Evolutionary conservation across 768 basidiomycete genomes (phyloP), one percentile per base, ranked within the genome.

Genomic region (Russula brevipes): DNA sequence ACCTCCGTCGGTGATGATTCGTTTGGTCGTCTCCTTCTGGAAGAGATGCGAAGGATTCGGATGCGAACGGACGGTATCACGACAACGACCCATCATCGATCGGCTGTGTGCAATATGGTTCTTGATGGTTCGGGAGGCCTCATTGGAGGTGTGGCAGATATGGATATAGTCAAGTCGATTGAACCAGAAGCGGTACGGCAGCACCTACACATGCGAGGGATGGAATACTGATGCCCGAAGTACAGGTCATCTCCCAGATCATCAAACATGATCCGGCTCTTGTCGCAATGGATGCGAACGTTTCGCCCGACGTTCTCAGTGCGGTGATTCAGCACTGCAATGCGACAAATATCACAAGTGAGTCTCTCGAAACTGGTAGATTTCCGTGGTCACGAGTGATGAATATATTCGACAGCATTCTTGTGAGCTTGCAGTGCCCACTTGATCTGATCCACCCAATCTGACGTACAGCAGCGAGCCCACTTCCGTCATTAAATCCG

Each of bases 61-160:
- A 89, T 98, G 86, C 78, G 93, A 50, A 82, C 80, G 0, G 94
- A 98, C 71, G 96, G 95, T 1, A 61, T 90, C 16, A 71, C 90
- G n/a, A 59, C 78, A 1, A 60, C 78, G 1, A 66, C 72, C 24
- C 58, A 69, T 24, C 73, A 75, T 19, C 77, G 79, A 53, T 91
- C 91, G 14, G 87, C 96, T 1, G 87, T 91, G 8, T 98, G 96
- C 76, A 94, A 88, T 68, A 82, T 97, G 79, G 77, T 94, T 41
- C 76, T 98, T 50, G 89, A 94, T 70, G 73, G 76, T 35, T 70
- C 77, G 6, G 94, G 94, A 0, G 81, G 81, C 54, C 78, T 98
- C 19, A 78, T 88, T 2, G 83, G 84, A n/a, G 97, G 97, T 2
- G 83, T 98, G 11, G 92, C 97, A 16, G 95, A 97, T 71, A 98